phyloP scores from a whole-genome alignment of 257 asterid genomes.

The Fraxinus americana region DNA sequence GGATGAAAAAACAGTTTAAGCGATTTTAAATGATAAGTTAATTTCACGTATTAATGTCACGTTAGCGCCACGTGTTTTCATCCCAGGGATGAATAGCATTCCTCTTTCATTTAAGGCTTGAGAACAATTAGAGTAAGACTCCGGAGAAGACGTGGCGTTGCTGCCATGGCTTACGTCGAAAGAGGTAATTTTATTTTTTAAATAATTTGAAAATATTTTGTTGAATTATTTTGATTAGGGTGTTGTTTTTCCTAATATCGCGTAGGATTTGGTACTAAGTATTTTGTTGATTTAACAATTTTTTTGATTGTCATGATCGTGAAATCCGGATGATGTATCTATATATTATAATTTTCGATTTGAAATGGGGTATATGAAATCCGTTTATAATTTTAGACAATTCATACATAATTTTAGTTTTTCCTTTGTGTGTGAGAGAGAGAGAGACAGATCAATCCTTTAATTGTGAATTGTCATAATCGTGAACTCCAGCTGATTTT shows the following conservation, averaged over 20 bases:
- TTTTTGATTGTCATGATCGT: not conserved
- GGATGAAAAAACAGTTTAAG: too few species aligned
- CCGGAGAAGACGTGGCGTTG: conserved; percentile 29
- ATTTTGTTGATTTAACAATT: conserved; percentile 8
- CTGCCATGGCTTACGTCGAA: conserved; percentile 76
- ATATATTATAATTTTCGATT: not conserved
- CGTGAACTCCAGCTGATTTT: conserved; percentile 1
- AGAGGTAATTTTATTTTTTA: conserved; percentile 44
- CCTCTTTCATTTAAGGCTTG: conserved; percentile 11
- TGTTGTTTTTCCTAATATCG: conserved; percentile 5
- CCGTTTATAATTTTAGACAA: too few species aligned
- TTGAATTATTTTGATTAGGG: not conserved
- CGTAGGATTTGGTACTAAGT: not conserved
- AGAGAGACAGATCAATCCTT: too few species aligned
- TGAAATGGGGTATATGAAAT: too few species aligned
- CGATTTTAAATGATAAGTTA: too few species aligned
- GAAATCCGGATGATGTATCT: not conserved
- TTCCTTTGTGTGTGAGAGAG: too few species aligned
- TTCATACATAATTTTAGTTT: too few species aligned
- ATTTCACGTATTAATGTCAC: too few species aligned
- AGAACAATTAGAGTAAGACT: conserved; percentile 17
- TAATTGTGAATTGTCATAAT: not conserved
- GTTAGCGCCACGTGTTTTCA: too few species aligned
- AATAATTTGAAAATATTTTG: not conserved
- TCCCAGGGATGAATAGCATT: too few species aligned